These are phyloP conservation scores for Cicer chorassanicum DNA, from an alignment of 306 rosid species.

Conservation along the genomic window DNA sequence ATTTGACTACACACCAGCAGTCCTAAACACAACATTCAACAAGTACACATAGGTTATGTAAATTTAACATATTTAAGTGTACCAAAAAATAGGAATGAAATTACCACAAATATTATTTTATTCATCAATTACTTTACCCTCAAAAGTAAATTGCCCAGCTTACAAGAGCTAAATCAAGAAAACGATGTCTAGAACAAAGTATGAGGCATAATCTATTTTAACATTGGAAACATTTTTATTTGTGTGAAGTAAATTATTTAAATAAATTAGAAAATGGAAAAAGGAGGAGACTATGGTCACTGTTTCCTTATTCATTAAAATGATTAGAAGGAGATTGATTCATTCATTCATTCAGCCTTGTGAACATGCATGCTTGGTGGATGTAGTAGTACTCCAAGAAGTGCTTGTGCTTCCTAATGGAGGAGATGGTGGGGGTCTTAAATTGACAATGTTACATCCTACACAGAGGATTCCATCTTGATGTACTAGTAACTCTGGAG, in stretches of 20 bases:
- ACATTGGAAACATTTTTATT: not conserved
- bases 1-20: too few relatives aligned
- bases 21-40: too few relatives aligned
- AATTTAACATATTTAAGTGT: too few relatives aligned
- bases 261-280: not conserved
- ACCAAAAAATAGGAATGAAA: too few relatives aligned
- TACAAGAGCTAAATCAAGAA: not conserved
- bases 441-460: conserved; percentile 12
- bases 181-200: not conserved
- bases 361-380: conserved; percentile 26
- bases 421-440: conserved; percentile 51
- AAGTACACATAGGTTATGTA: too few relatives aligned
- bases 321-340: too few relatives aligned
- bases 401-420: conserved; percentile 47
- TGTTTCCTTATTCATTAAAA: too few relatives aligned
- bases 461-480: conserved; percentile 40
- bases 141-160: not conserved
- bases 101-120: too few relatives aligned
- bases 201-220: not conserved
- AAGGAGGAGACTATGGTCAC: too few relatives aligned
- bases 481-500: conserved; percentile 36
- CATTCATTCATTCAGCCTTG: conserved; percentile 22
- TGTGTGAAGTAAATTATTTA: not conserved
- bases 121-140: too few relatives aligned
- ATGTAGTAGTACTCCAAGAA: conserved; percentile 27